Percentiles rank a stretch among this genome's conserved stretches.
phyloP scores from a whole-genome alignment of 192 early-diverging fungal species.

The Funneliformis mosseae region DNA sequence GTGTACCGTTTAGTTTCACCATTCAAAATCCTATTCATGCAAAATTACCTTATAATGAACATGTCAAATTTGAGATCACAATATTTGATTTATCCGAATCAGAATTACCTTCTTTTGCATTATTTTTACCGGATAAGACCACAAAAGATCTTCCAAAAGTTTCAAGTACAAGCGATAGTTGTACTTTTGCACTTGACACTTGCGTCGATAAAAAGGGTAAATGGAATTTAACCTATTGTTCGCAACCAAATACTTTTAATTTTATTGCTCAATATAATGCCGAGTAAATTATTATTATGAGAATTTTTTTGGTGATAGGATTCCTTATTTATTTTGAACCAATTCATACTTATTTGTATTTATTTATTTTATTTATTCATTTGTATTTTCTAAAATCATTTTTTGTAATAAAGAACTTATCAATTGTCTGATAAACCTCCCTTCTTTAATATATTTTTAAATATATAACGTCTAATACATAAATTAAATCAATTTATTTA shows the following conservation, averaged over 20 bases:
- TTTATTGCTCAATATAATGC: slow-evolving; percentile 24
- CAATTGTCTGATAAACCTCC: too few relatives aligned
- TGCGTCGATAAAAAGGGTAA: slow-evolving; percentile 17
- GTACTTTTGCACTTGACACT: slow-evolving; percentile 12
- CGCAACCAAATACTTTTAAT: background rate
- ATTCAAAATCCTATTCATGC: slow-evolving; percentile 14
- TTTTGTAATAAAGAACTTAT: too few relatives aligned
- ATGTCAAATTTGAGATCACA: slow-evolving; percentile 7
- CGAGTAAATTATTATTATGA: background rate
- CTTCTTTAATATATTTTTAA: too few relatives aligned
- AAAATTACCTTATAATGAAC: slow-evolving; percentile 3
- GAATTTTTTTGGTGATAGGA: too few relatives aligned
- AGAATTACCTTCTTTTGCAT: slow-evolving; percentile 6
- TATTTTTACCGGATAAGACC: slow-evolving; percentile 7
- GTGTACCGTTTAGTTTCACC: slow-evolving; percentile 23
- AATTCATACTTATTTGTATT: too few relatives aligned
- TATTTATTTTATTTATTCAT: too few relatives aligned
- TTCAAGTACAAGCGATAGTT: background rate
- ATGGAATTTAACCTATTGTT: slow-evolving; percentile 8
- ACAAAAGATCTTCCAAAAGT: background rate
- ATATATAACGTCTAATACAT: too few relatives aligned
- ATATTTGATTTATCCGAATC: slow-evolving; percentile 19
- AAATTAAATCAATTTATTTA: slow-evolving; percentile 58
- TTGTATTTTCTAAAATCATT: too few relatives aligned
- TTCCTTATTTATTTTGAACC: too few relatives aligned